Conservation (phyloP, 2,329 filamentous ascomycete species). For the Pseudogymnoascus sp. region DNA sequence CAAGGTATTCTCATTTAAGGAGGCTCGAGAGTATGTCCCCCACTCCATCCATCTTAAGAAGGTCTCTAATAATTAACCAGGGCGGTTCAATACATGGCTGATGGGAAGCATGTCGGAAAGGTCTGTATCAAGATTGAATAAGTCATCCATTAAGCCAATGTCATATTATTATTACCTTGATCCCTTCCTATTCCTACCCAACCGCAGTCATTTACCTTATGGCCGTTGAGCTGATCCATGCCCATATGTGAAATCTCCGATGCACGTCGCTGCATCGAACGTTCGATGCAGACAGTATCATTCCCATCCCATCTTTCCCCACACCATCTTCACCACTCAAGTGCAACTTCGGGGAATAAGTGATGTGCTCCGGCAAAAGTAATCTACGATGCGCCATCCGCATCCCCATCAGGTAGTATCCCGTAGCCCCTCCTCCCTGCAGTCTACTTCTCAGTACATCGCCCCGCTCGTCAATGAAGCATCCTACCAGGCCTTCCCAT, state of each 20-base stretch:
- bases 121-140: constrained; percentile 32
- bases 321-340: neutral
- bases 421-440: neutral
- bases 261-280: constrained; percentile 4
- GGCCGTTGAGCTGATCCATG: neutral
- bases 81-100: constrained; percentile 43
- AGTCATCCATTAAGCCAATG: neutral
- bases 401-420: neutral
- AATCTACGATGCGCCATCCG: neutral
- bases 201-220: neutral
- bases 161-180: neutral
- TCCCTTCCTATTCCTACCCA: neutral
- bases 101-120: constrained; percentile 44
- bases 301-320: neutral
- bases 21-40: constrained; percentile 32
- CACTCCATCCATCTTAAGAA: neutral
- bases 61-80: constrained; percentile 16
- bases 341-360: neutral
- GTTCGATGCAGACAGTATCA: neutral
- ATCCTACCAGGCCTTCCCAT: neutral
- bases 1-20: constrained; percentile 37
- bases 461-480: neutral
- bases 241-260: neutral
- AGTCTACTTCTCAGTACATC: neutral
- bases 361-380: constrained; percentile 5